These are phyloP conservation scores for Juglanconis oblonga DNA, from an alignment of 2,329 filamentous ascomycete species.

Conservation along the genomic window DNA sequence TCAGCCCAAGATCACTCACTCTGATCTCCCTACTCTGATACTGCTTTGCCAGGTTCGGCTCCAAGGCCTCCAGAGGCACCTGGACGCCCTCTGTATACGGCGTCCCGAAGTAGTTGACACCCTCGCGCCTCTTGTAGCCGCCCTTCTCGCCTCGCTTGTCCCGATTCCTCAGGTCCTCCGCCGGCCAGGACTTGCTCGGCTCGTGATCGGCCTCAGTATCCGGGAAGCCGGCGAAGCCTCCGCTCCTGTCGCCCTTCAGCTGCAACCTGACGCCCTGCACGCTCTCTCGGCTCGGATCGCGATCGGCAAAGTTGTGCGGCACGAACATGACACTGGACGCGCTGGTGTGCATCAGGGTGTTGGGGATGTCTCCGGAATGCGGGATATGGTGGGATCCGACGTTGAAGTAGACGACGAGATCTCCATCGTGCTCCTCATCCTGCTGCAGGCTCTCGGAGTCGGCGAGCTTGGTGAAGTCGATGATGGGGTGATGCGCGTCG, in stretches of 20 bases:
- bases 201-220: background rate
- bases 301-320: slow-evolving; percentile 37
- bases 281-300: slow-evolving; percentile 33
- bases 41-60: slow-evolving; percentile 10
- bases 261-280: slow-evolving; percentile 21
- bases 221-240: slow-evolving; percentile 18
- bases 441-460: slow-evolving; percentile 29
- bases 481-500: slow-evolving; percentile 33
- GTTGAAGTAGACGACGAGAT: slow-evolving; percentile 38
- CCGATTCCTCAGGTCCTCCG: slow-evolving; percentile 6
- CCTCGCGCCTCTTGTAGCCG: slow-evolving; percentile 13
- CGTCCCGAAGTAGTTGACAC: slow-evolving; percentile 21
- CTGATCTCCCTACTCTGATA: slow-evolving; percentile 18
- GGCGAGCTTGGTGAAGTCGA: slow-evolving; percentile 38
- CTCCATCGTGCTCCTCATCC: slow-evolving; percentile 25
- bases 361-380: slow-evolving; percentile 41
- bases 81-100: slow-evolving; percentile 18
- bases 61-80: slow-evolving; percentile 12
- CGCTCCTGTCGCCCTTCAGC: slow-evolving; percentile 17
- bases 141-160: background rate
- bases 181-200: slow-evolving; percentile 2
- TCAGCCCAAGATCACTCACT: slow-evolving; percentile 20
- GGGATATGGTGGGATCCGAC: slow-evolving; percentile 43
- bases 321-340: slow-evolving; percentile 35
- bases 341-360: slow-evolving; percentile 39